These are phyloP conservation scores for Colletotrichum sp. DNA, from an alignment of 2,329 filamentous ascomycete species.

Conservation along the genomic window DNA sequence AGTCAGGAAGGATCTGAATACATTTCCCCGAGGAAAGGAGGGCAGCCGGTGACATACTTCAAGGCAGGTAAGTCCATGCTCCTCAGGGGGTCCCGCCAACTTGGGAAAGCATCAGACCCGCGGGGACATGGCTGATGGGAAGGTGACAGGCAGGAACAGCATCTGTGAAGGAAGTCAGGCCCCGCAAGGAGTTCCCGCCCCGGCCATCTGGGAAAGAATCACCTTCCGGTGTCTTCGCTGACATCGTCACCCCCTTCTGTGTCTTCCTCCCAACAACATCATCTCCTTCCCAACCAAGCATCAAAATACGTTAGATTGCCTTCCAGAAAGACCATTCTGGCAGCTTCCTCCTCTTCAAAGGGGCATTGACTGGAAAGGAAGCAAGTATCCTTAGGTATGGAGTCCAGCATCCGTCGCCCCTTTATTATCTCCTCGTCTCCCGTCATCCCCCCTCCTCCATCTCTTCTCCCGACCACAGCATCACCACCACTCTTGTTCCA, in stretches of 20 bases:
- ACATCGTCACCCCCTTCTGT: background rate
- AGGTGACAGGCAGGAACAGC: background rate
- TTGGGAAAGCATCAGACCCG: background rate
- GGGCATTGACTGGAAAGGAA: background rate
- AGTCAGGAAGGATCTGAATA: background rate
- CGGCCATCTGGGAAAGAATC: background rate
- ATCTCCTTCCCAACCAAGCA: background rate
- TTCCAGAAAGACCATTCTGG: background rate
- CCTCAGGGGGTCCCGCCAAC: background rate
- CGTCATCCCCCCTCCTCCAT: conserved; percentile 26
- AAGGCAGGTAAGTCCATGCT: background rate
- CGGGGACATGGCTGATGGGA: background rate
- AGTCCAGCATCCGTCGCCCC: conserved; percentile 16
- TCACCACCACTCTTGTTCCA: conserved; percentile 43
- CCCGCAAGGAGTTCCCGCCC: background rate
- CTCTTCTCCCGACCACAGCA: conserved; percentile 42
- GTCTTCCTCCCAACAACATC: background rate
- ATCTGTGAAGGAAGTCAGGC: background rate
- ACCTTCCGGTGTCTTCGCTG: background rate
- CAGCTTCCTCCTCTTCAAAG: background rate
- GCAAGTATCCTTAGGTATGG: conserved; percentile 12
- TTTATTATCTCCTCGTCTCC: conserved; percentile 29
- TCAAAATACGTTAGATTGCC: background rate
- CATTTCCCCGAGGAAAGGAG: background rate
- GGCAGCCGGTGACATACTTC: background rate